phyloP scores from a whole-genome alignment of 331 rosid species.

The Quercus lobata region DNA sequence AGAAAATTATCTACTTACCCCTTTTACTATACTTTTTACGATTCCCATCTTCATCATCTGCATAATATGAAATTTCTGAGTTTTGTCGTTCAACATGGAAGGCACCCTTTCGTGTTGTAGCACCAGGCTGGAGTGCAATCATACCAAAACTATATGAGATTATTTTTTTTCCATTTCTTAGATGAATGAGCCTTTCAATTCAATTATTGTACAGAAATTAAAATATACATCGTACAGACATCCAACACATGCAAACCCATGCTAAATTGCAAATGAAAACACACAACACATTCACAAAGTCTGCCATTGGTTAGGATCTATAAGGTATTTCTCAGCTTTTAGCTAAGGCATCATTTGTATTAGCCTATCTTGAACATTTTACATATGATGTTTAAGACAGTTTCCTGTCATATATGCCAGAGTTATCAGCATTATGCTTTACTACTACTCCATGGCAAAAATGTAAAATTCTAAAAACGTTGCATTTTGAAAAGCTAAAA shows the following conservation, averaged over 20 bases:
- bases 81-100: slow-evolving; percentile 70
- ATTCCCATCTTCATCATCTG: slow-evolving; percentile 93
- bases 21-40: slow-evolving; percentile 73
- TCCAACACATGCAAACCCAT: slow-evolving; percentile 6
- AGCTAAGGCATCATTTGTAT: neutral
- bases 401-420: neutral
- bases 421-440: neutral
- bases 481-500: neutral
- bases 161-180: too few species aligned
- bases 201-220: slow-evolving; percentile 7
- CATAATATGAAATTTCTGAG: slow-evolving; percentile 87
- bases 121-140: slow-evolving; percentile 70
- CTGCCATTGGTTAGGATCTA: neutral
- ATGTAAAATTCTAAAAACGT: neutral
- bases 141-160: slow-evolving; percentile 19
- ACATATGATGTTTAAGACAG: neutral
- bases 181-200: neutral
- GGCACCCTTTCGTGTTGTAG: slow-evolving; percentile 86
- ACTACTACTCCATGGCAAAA: neutral
- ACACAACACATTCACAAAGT: slow-evolving; percentile 7
- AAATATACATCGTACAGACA: slow-evolving; percentile 5
- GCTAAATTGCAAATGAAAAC: slow-evolving; percentile 11
- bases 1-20: slow-evolving; percentile 47
- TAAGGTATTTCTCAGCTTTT: neutral
- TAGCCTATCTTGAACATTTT: neutral